A percentile compares a stretch with the other conserved stretches of the same genome.
phyloP scores from a whole-genome alignment of 2,329 filamentous ascomycete genomes.

The Elsinoe batatas region DNA sequence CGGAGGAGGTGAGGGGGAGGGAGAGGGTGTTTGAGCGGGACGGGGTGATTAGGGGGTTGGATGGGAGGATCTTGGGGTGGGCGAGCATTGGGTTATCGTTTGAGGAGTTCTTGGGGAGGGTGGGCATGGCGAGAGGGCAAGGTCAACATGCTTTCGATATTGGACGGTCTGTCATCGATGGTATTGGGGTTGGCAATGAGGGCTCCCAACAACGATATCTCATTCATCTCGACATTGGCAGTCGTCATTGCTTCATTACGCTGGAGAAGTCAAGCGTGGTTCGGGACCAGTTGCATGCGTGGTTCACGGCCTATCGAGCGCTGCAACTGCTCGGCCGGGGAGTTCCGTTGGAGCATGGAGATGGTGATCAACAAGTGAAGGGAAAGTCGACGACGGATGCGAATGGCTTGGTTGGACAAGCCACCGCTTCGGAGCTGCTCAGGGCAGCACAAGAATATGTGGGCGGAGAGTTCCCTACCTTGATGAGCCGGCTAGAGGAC shows the following conservation, averaged over 20 bases:
- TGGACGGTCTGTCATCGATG: conserved; percentile 39
- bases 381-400: conserved; percentile 12
- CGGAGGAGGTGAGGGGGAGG: conserved; percentile 51
- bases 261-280: conserved; percentile 50
- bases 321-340: conserved; percentile 35
- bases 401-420: not conserved
- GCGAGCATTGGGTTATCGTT: conserved; percentile 42
- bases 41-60: conserved; percentile 51
- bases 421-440: conserved; percentile 31
- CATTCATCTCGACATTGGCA: conserved; percentile 1
- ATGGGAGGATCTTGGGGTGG: conserved; percentile 39
- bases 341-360: conserved; percentile 3
- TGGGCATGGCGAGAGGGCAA: not conserved
- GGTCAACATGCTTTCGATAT: conserved; percentile 12
- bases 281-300: conserved; percentile 47
- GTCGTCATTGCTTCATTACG: conserved; percentile 42
- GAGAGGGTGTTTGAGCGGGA: conserved; percentile 55
- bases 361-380: conserved; percentile 17
- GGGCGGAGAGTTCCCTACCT: conserved; percentile 35
- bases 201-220: conserved; percentile 24
- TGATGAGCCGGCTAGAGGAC: conserved; percentile 33
- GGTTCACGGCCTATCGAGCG: conserved; percentile 44
- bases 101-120: conserved; percentile 18
- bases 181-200: conserved; percentile 38
- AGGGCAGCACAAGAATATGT: conserved; percentile 32